Conservation (phyloP, 768 basidiomycete genomes). For the Hortiboletus flavorubellus region DNA sequence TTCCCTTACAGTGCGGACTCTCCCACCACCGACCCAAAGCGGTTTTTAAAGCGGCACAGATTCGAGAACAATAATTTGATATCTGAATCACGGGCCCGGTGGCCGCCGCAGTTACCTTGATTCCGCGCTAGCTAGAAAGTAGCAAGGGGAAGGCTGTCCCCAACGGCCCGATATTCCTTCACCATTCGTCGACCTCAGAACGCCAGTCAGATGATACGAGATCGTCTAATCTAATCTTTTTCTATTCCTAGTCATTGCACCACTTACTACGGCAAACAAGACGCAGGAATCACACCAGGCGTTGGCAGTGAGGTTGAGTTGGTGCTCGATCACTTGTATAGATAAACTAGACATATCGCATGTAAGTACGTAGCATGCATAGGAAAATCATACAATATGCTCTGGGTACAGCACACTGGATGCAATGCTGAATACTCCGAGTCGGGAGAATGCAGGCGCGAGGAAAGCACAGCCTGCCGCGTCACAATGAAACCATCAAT, state of each 20-base stretch:
- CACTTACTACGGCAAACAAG: neutral
- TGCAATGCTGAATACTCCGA: conserved; percentile 15
- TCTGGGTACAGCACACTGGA: conserved; percentile 19
- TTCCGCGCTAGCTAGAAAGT: neutral
- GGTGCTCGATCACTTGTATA: neutral
- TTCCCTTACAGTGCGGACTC: neutral
- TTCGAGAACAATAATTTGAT: neutral
- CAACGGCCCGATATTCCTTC: neutral
- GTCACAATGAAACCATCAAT: conserved; percentile 12
- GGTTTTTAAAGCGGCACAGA: no score
- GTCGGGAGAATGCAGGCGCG: neutral
- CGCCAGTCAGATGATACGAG: neutral
- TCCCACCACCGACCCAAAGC: neutral
- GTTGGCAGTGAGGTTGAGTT: neutral
- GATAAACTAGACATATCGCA: conserved; percentile 1
- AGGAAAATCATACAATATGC: conserved; percentile 19
- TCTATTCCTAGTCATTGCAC: neutral
- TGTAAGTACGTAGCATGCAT: conserved; percentile 10
- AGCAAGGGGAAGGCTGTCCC: neutral
- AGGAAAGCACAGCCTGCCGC: neutral
- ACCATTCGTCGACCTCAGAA: neutral
- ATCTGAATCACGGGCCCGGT: neutral
- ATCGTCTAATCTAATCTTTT: no score
- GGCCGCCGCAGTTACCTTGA: neutral
- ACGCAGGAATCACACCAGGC: neutral